Evolutionary conservation across 192 early-diverging fungal genomes (phyloP).

Genomic region (Endogone sp.): DNA sequence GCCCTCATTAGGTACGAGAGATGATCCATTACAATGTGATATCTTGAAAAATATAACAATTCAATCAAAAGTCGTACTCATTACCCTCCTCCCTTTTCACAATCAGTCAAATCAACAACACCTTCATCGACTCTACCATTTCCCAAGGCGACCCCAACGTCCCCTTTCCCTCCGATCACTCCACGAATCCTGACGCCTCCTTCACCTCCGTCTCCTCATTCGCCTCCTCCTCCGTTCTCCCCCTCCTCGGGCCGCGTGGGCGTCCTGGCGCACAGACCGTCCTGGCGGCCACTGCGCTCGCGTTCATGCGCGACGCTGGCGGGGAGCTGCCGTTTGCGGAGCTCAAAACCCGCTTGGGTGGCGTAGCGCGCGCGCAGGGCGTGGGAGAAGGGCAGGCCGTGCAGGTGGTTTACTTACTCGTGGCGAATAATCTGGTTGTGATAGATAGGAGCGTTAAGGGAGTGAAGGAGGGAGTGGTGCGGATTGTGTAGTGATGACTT

Average conservation of each 20-base stretch:
- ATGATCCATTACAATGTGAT: no score
- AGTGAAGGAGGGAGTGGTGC: background rate
- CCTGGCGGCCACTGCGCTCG: constrained; percentile 15
- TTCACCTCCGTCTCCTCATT: background rate
- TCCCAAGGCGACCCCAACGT: constrained; percentile 2
- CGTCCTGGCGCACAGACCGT: constrained; percentile 3
- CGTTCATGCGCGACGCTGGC: constrained; percentile 12
- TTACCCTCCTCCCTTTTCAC: background rate
- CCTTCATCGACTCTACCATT: constrained; percentile 9
- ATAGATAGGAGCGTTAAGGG: constrained; percentile 14
- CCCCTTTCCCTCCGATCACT: background rate
- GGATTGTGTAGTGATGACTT: background rate
- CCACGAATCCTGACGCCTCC: background rate
- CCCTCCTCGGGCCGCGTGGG: constrained; percentile 1
- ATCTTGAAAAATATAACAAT: no score
- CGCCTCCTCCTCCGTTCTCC: background rate
- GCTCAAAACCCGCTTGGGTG: constrained; percentile 11
- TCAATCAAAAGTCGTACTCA: no score
- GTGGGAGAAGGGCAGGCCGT: constrained; percentile 9
- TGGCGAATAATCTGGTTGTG: constrained; percentile 20
- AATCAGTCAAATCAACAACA: constrained; percentile 12
- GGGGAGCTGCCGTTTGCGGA: constrained; percentile 10
- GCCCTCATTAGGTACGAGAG: background rate
- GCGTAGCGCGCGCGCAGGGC: constrained; percentile 1
- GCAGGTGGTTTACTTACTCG: constrained; percentile 20